Percentiles rank a stretch among this genome's conserved stretches.
phyloP scores from a whole-genome alignment of 2,329 filamentous ascomycete genomes.

The Aspergillus flavus region DNA sequence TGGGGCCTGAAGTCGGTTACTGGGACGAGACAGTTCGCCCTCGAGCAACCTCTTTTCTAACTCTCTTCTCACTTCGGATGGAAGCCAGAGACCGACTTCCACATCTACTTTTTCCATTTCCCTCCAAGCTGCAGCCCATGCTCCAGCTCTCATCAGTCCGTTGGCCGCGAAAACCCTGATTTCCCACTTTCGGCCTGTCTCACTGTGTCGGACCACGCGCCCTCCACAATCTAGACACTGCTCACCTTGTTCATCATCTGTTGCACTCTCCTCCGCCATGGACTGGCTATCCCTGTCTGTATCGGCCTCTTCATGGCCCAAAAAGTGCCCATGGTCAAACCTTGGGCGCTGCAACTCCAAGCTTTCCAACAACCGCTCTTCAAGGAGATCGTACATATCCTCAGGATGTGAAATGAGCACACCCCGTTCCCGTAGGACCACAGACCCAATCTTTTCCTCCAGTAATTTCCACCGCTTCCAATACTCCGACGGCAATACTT shows the following conservation, averaged over 20 bases:
- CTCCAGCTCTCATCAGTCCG: constrained; percentile 85
- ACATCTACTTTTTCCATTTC: constrained; percentile 99
- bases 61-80: constrained; percentile 53
- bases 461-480: constrained; percentile 54
- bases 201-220: constrained; percentile 49
- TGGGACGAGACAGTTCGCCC: constrained; percentile 38
- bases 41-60: constrained; percentile 50
- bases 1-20: constrained; percentile 17
- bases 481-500: constrained; percentile 52
- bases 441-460: constrained; percentile 55
- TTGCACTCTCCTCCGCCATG: constrained; percentile 37
- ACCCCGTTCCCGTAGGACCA: constrained; percentile 59
- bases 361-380: constrained; percentile 63
- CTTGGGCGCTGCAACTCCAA: constrained; percentile 59
- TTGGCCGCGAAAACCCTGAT: constrained; percentile 94
- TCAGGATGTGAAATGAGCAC: constrained; percentile 65
- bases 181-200: constrained; percentile 57
- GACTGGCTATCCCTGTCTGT: constrained; percentile 28
- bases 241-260: constrained; percentile 41
- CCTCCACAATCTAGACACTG: constrained; percentile 55
- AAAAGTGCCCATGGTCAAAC: constrained; percentile 62
- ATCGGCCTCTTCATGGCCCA: constrained; percentile 38
- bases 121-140: constrained; percentile 91
- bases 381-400: constrained; percentile 64
- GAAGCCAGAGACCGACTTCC: constrained; percentile 75